phyloP scores from a whole-genome alignment of 495 filamentous ascomycete species.

The Hypoxylon lienhwacheense region DNA sequence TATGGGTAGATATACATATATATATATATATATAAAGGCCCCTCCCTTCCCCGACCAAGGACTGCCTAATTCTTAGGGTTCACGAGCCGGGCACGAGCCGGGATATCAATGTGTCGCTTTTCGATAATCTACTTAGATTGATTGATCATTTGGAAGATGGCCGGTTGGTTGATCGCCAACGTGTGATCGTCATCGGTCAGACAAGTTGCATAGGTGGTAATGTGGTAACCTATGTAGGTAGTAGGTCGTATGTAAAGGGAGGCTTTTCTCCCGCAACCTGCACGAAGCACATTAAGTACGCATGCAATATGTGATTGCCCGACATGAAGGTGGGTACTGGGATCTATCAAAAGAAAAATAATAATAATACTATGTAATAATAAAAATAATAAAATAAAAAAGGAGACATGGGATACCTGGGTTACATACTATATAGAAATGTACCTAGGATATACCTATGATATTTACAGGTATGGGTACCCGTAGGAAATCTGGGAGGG shows the following conservation, averaged over 20 bases:
- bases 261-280: constrained; percentile 35
- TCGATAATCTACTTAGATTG: constrained; percentile 38
- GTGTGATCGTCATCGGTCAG: constrained; percentile 34
- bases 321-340: constrained; percentile 31
- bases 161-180: constrained; percentile 34
- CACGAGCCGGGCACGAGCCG: constrained; percentile 28
- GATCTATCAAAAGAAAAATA: constrained; percentile 22
- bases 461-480: too few relatives aligned
- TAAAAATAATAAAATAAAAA: too few relatives aligned
- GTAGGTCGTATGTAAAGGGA: too few relatives aligned
- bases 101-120: constrained; percentile 14
- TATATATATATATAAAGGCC: not conserved
- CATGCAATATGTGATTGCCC: constrained; percentile 37
- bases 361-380: too few relatives aligned
- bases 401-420: too few relatives aligned
- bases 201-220: too few relatives aligned
- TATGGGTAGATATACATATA: too few relatives aligned
- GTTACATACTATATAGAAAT: too few relatives aligned
- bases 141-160: constrained; percentile 37
- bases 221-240: too few relatives aligned
- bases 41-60: not conserved
- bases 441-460: too few relatives aligned
- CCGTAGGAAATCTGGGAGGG: too few relatives aligned
- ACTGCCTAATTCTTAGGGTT: constrained; percentile 16
- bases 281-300: constrained; percentile 30